These are phyloP conservation scores for Nicotiana tomentosiformis DNA, from an alignment of 257 asterid genomes.

Conservation along the genomic window DNA sequence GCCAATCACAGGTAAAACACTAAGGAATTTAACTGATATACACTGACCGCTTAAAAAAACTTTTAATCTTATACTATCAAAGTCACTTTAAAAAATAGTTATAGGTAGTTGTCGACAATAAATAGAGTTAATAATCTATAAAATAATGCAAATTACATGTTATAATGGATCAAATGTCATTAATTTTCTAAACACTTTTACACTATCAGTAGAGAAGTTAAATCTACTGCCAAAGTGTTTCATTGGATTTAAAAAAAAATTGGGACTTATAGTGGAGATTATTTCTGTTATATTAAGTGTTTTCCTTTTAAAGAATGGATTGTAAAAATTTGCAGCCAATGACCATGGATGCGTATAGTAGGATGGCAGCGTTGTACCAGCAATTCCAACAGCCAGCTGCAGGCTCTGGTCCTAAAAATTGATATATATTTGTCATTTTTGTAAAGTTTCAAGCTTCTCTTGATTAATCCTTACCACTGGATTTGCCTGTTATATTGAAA, in stretches of 20 bases:
- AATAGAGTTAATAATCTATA: not conserved
- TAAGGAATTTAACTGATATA: not conserved
- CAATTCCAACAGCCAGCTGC: conserved; percentile 49
- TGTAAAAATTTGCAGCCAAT: conserved; percentile 41
- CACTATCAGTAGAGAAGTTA: not conserved
- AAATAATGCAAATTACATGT: not conserved
- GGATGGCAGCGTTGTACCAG: conserved; percentile 64
- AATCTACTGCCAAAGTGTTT: too few relatives aligned
- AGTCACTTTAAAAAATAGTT: too few relatives aligned
- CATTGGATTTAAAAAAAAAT: not conserved
- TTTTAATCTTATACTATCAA: too few relatives aligned
- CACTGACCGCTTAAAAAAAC: too few relatives aligned
- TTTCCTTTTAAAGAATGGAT: not conserved
- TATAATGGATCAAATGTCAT: not conserved
- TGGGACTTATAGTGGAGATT: not conserved
- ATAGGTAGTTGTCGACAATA: not conserved
- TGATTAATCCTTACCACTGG: not conserved
- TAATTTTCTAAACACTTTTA: not conserved
- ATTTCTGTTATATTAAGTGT: not conserved
- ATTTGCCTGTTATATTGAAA: not conserved
- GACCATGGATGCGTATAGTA: conserved; percentile 51
- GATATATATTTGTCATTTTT: not conserved
- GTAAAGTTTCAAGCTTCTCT: not conserved
- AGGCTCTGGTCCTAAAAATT: conserved; percentile 26
- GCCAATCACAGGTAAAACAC: conserved; percentile 53